Evolutionary conservation across 805 yeast genomes (phyloP).

Genomic region (Cyberlindnera maritima): DNA sequence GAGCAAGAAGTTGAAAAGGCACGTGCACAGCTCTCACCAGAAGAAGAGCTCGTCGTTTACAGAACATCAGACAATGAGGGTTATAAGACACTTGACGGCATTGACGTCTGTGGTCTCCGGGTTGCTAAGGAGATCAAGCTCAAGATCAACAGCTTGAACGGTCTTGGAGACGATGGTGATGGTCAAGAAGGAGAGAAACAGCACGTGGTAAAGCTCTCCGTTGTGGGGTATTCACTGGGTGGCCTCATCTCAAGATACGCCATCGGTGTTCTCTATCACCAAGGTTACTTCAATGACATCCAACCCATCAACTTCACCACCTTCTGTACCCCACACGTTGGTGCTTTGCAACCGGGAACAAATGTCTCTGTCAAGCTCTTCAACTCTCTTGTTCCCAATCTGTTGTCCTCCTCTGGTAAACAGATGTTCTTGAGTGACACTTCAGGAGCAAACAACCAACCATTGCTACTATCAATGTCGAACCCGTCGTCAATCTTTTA

Average conservation of each 20-base stretch:
- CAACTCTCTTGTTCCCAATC: constrained; percentile 60
- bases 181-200: constrained; percentile 14
- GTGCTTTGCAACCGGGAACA: constrained; percentile 59
- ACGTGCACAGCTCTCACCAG: constrained; percentile 11
- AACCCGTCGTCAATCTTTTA: constrained; percentile 57
- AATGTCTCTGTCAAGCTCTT: constrained; percentile 50
- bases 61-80: constrained; percentile 39
- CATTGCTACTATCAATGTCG: constrained; percentile 67
- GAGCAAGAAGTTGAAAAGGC: constrained; percentile 41
- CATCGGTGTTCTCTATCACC: constrained; percentile 61
- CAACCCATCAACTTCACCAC: constrained; percentile 59
- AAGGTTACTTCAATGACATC: constrained; percentile 49
- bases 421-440: constrained; percentile 68
- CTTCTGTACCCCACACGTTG: constrained; percentile 70
- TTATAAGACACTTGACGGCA: constrained; percentile 80
- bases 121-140: constrained; percentile 63
- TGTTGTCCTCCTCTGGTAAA: constrained; percentile 68
- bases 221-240: constrained; percentile 83
- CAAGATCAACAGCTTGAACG: constrained; percentile 31
- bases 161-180: constrained; percentile 10
- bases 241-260: constrained; percentile 80
- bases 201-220: constrained; percentile 61
- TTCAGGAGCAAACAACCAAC: constrained; percentile 31
- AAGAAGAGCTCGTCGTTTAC: constrained; percentile 21
- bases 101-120: constrained; percentile 78